Base-by-base conservation (phyloP, 805 yeast species). In the Kodamaea fukazawae region DNA sequence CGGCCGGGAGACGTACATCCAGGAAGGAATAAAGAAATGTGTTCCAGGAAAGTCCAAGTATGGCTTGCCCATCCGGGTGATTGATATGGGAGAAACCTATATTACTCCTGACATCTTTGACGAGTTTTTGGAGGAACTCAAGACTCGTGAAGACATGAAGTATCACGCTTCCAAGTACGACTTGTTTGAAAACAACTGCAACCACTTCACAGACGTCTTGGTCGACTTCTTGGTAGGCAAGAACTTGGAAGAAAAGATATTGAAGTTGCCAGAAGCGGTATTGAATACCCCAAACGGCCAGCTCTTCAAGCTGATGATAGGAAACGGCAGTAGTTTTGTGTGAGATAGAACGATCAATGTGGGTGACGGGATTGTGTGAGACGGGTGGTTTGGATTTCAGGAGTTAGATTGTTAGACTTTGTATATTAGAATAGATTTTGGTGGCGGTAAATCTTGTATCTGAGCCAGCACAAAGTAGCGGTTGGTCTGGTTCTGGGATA, bases 111-210 rank as follows among this genome's bases (percentile, higher is more conserved):
- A 81, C 4, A 57, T 80, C 2, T 63, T 79, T 13, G 59, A 63
- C 27, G 86, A 78, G 35, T 81, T 70, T 51, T 47, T 81, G 20
- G 65, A 63, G 3, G 83, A 80, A 32, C 56, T 80, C 20, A 54
- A 58, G 23, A 47, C 51, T 33, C 65, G 63, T 41, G 65, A 65
- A 8, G 60, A 57, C n/a, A 40, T 41, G 34, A 74, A 70, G 42
- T 79, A 69, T 48, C 55, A 65, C 11, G 72, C 78, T 7, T 64
- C 62, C 7, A 63, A 58, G 28, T 81, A 81, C 59, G 78, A 79
- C 47, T 56, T 81, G 42, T 78, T 81, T 43, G 70, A 71, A 38
- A 81, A 81, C 57, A 81, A 81, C 52, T 81, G 88, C 58, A 81
- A 81, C 58, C 82, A 83, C 58, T 81, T 82, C 59, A 70, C 83